Base-by-base conservation (phyloP, 371 early-diverging fungal genomes). In the Syncephalis plumigaleata region DNA sequence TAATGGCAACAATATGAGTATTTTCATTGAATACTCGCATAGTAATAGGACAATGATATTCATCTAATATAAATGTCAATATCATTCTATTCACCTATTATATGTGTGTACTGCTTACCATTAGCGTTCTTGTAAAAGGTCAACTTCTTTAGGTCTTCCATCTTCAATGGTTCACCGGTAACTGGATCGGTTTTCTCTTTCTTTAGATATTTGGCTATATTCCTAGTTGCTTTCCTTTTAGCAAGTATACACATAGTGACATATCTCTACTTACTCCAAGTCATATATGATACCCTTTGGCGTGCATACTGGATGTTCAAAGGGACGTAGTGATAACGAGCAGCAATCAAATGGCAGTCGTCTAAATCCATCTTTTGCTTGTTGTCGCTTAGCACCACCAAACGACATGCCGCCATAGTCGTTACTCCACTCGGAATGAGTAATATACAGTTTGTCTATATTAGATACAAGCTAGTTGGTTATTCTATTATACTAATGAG, bases 1-100 rank as follows among this genome's bases (percentile, higher is more conserved):
- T 75, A 59, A 90, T 79, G 31, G 90, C 91, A 1, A 87, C 93
- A 51, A 94, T 93, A 39, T 87, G 84, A 0, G 92, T 80, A 56
- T 83, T 74, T 46, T 85, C 86, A 20, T 76, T 78, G 56, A 96
- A 87, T 7, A 75, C 80, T 53, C 86, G 83, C 52, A 77, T 82
- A 1, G 94, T 86, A 45, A 93, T 79, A 4, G 97, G 95, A 57
- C 91, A 90, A 45, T 81, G 73, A 45, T 75, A 87, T 43, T 83
- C 79, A 16, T 50, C 67, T 66, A 48, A 45, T 25, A 25, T 1
- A 27, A 11, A 36, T 21, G 21, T 43, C 17, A 26, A 38, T 39
- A 9, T 16, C 21, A 24, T 46, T 5, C 3, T 20, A 13, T n/a
- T n/a, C n/a, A n/a, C n/a, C n/a, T 43, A 23, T 7, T 44, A 11